Evolutionary conservation across 805 yeast genomes (phyloP).

Genomic region (Cyberlindnera samutprakarnensis): DNA sequence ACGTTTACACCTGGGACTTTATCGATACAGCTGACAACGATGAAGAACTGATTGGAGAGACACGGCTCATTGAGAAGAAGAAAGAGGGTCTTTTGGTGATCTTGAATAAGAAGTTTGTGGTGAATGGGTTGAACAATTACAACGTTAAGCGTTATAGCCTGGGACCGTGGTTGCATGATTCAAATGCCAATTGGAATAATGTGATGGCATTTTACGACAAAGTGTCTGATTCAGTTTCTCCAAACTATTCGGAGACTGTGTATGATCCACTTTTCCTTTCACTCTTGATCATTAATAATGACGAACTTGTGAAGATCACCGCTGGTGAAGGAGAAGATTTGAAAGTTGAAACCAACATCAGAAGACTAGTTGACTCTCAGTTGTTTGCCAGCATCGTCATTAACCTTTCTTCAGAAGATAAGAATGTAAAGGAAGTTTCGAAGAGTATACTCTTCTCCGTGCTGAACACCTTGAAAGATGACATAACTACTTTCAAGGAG

Average conservation of each 20-base stretch:
- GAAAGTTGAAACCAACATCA: slow-evolving; percentile 38
- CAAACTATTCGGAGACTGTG: slow-evolving; percentile 21
- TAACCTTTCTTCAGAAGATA: slow-evolving; percentile 33
- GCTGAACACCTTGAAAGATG: slow-evolving; percentile 33
- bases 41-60: slow-evolving; percentile 38
- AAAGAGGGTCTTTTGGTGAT: slow-evolving; percentile 42
- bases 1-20: slow-evolving; percentile 62
- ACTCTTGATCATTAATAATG: slow-evolving; percentile 53
- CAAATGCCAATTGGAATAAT: slow-evolving; percentile 19
- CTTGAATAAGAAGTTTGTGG: slow-evolving; percentile 41
- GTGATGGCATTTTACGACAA: slow-evolving; percentile 25
- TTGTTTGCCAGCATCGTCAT: slow-evolving; percentile 44
- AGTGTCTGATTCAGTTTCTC: slow-evolving; percentile 13
- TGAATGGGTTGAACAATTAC: slow-evolving; percentile 38
- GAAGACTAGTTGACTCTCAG: slow-evolving; percentile 47
- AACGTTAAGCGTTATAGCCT: slow-evolving; percentile 21
- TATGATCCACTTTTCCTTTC: slow-evolving; percentile 73
- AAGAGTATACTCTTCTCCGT: slow-evolving; percentile 37
- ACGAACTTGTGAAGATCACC: slow-evolving; percentile 43
- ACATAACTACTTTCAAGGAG: slow-evolving; percentile 45
- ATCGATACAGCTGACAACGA: slow-evolving; percentile 33
- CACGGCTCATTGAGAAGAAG: slow-evolving; percentile 38
- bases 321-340: slow-evolving; percentile 21
- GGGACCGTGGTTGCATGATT: slow-evolving; percentile 17
- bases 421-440: slow-evolving; percentile 28